These are phyloP conservation scores for Colletotrichum costaricense DNA, from an alignment of 2,329 filamentous ascomycete genomes.

Conservation along the genomic window DNA sequence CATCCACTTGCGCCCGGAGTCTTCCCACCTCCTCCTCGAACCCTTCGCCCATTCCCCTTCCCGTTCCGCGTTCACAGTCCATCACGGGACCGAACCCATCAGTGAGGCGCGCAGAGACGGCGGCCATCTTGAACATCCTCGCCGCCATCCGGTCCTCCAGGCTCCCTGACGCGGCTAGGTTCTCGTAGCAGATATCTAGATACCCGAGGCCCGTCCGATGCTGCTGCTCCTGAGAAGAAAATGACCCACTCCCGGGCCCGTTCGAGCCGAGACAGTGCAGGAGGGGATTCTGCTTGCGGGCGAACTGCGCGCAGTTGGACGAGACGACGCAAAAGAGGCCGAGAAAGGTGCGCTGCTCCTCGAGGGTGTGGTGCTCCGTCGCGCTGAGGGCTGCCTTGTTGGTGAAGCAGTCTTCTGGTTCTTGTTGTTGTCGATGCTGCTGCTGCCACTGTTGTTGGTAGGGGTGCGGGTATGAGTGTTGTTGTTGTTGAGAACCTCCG, in stretches of 20 bases:
- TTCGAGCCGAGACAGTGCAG: background rate
- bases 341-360: conserved; percentile 51
- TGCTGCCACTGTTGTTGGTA: background rate
- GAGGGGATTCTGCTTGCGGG: conserved; percentile 43
- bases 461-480: background rate
- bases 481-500: too few relatives aligned
- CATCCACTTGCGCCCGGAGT: conserved; percentile 47
- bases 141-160: conserved; percentile 45
- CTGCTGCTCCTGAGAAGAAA: conserved; percentile 29
- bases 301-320: conserved; percentile 50
- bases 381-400: background rate
- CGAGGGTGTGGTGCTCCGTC: conserved; percentile 40
- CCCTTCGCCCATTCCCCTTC: conserved; percentile 34
- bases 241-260: too few relatives aligned
- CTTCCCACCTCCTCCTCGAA: conserved; percentile 46
- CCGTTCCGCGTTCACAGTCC: background rate
- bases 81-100: conserved; percentile 44
- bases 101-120: conserved; percentile 49
- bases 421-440: too few relatives aligned
- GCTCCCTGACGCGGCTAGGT: conserved; percentile 40
- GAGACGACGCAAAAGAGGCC: conserved; percentile 41
- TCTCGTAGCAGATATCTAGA: conserved; percentile 47
- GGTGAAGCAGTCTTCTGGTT: conserved; percentile 26
- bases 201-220: conserved; percentile 37
- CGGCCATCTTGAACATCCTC: conserved; percentile 48